phyloP scores from a whole-genome alignment of 2,329 filamentous ascomycete species.

The Alternaria sp. region DNA sequence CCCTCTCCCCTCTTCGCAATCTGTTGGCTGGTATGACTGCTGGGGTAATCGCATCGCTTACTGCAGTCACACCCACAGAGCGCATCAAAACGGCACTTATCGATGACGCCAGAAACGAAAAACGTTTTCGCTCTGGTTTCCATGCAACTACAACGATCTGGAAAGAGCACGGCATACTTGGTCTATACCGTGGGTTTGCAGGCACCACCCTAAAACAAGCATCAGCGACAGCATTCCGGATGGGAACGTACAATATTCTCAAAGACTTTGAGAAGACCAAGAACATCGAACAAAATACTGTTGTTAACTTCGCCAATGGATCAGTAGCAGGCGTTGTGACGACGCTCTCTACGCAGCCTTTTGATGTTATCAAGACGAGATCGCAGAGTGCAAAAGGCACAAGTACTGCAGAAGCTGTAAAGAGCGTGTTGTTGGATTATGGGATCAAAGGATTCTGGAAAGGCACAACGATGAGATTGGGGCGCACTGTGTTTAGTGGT shows the following conservation, averaged over 20 bases:
- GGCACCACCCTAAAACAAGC: slow-evolving; percentile 70
- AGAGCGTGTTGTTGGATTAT: slow-evolving; percentile 63
- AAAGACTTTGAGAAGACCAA: slow-evolving; percentile 65
- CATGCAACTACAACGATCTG: slow-evolving; percentile 63
- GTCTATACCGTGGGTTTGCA: slow-evolving; percentile 66
- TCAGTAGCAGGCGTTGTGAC: slow-evolving; percentile 68
- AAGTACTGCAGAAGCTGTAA: slow-evolving; percentile 65
- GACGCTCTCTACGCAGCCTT: slow-evolving; percentile 67
- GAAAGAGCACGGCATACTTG: slow-evolving; percentile 62
- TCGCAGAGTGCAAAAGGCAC: slow-evolving; percentile 67
- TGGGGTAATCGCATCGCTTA: slow-evolving; percentile 67
- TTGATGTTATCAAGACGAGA: slow-evolving; percentile 70
- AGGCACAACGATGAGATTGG: slow-evolving; percentile 72
- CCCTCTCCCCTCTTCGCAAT: slow-evolving; percentile 63
- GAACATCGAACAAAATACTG: slow-evolving; percentile 60
- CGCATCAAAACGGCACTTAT: slow-evolving; percentile 74
- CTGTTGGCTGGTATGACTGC: slow-evolving; percentile 71
- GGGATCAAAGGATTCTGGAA: slow-evolving; percentile 71
- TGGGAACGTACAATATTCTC: slow-evolving; percentile 70
- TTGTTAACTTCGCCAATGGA: slow-evolving; percentile 69
- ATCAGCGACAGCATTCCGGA: slow-evolving; percentile 67
- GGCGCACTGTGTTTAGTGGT: slow-evolving; percentile 70
- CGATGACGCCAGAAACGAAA: slow-evolving; percentile 64
- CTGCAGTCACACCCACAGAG: slow-evolving; percentile 74
- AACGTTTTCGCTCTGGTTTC: slow-evolving; percentile 59